A percentile compares a stretch with the other conserved stretches of the same genome.
These are phyloP conservation scores for Amauroascus niger DNA, from an alignment of 2,329 filamentous ascomycete genomes.

Conservation along the genomic window DNA sequence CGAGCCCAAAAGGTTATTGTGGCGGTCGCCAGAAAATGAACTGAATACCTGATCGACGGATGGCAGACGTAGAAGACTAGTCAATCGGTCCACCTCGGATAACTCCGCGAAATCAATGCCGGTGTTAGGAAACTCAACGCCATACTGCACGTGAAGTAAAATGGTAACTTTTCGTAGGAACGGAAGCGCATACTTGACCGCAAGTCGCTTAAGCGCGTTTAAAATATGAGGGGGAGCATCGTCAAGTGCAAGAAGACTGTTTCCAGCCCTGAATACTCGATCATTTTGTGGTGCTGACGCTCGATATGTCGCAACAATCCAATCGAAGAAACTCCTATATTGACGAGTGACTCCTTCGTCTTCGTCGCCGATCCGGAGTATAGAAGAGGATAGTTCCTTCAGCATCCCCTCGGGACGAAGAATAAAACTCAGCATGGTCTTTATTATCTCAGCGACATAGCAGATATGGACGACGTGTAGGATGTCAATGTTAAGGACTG, in stretches of 20 bases:
- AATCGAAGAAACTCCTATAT: slow-evolving; percentile 30
- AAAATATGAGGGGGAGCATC: slow-evolving; percentile 19
- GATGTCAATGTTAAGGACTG: slow-evolving; percentile 61
- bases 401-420: slow-evolving; percentile 31
- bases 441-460: slow-evolving; percentile 83
- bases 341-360: background rate
- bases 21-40: slow-evolving; percentile 39
- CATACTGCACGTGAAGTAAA: slow-evolving; percentile 77
- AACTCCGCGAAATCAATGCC: slow-evolving; percentile 37
- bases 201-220: slow-evolving; percentile 31
- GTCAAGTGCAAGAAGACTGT: slow-evolving; percentile 21
- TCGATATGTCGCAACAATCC: slow-evolving; percentile 24
- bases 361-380: slow-evolving; percentile 21
- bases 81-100: slow-evolving; percentile 73
- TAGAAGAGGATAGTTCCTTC: slow-evolving; percentile 23
- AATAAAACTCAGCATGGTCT: slow-evolving; percentile 56
- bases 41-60: slow-evolving; percentile 68
- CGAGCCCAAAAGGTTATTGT: slow-evolving; percentile 37
- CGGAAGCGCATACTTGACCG: slow-evolving; percentile 74
- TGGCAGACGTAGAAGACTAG: slow-evolving; percentile 64
- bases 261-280: background rate
- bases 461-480: slow-evolving; percentile 73
- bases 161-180: slow-evolving; percentile 81
- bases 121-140: slow-evolving; percentile 72
- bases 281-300: slow-evolving; percentile 7